Conservation (phyloP, 1,139 yeast species). For the Blastobotrys persicus region DNA sequence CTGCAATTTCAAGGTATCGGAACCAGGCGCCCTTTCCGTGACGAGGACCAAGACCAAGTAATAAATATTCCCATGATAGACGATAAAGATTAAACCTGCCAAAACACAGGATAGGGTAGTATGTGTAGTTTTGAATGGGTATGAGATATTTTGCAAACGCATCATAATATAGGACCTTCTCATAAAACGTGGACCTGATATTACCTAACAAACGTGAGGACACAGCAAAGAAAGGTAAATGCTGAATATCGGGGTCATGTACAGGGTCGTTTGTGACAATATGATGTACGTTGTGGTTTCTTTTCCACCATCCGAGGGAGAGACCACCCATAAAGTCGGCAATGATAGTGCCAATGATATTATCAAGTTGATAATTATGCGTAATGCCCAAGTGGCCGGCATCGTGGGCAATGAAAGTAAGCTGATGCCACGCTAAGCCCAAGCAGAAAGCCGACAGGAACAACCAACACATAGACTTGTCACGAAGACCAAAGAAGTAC, state of each 20-base stretch:
- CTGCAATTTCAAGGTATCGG: conserved; percentile 71
- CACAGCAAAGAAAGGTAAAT: conserved; percentile 86
- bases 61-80: conserved; percentile 72
- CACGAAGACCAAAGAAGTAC: conserved; percentile 42
- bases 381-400: conserved; percentile 85
- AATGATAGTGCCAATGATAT: conserved; percentile 64
- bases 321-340: conserved; percentile 87
- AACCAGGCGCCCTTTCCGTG: conserved; percentile 85
- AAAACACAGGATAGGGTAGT: conserved; percentile 75
- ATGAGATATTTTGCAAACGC: conserved; percentile 56
- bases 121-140: conserved; percentile 64
- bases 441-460: conserved; percentile 59
- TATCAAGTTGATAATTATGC: conserved; percentile 77
- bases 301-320: conserved; percentile 92
- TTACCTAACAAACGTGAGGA: conserved; percentile 64
- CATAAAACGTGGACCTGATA: conserved; percentile 78
- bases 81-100: conserved; percentile 85
- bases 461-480: conserved; percentile 37
- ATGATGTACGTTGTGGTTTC: conserved; percentile 90
- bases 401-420: conserved; percentile 85
- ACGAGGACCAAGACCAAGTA: conserved; percentile 73
- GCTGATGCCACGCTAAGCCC: conserved; percentile 87
- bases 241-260: conserved; percentile 94
- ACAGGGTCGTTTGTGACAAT: conserved; percentile 85
- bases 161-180: conserved; percentile 64